These are phyloP conservation scores for Tetrahymena elliotti DNA, from an alignment of 73 alveolate genomes.

Conservation along the genomic window DNA sequence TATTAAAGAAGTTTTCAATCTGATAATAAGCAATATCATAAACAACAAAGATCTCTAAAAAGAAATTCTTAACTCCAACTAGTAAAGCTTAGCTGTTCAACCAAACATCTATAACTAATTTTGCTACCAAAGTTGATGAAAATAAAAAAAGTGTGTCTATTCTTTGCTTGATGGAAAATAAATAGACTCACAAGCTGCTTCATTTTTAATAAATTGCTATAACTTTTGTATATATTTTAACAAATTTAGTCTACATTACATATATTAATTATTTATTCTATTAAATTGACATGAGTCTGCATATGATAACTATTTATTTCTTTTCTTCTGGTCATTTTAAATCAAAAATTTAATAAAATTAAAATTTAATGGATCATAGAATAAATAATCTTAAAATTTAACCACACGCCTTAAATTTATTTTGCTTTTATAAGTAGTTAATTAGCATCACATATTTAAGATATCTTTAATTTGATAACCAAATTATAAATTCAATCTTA, in stretches of 20 bases:
- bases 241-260: background rate
- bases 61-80: background rate
- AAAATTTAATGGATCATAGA: no score
- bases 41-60: background rate
- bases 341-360: no score
- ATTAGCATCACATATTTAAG: no score
- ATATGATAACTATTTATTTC: no score
- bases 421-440: no score
- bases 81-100: background rate
- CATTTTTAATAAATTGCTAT: background rate
- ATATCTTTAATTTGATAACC: background rate
- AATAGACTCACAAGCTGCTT: no score
- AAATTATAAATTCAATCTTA: background rate
- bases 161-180: no score
- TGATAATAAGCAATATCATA: constrained; percentile 59
- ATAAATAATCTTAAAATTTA: no score
- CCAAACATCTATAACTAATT: background rate
- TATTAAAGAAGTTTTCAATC: constrained; percentile 61
- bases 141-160: no score
- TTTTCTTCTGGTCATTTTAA: background rate
- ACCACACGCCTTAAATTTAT: background rate
- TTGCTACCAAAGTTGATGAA: background rate
- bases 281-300: background rate
- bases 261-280: no score
- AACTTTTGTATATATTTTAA: background rate